Conservation (phyloP, 2,329 filamentous ascomycete genomes). For the Didymosphaeria variabile region DNA sequence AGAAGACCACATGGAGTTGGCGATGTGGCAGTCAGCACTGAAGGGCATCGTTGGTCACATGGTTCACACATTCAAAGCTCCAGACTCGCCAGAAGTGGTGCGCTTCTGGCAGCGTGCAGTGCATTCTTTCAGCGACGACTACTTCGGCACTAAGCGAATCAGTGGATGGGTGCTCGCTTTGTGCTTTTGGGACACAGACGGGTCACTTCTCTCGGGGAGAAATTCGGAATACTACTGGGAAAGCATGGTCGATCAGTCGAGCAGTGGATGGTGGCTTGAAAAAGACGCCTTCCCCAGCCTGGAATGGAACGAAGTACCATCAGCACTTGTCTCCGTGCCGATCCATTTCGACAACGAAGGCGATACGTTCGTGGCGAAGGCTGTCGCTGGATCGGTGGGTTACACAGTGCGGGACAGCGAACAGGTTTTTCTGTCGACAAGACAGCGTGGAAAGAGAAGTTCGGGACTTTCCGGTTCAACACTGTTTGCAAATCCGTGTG, state of each 20-base stretch:
- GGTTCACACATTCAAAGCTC: slow-evolving; percentile 10
- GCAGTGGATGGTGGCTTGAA: slow-evolving; percentile 3
- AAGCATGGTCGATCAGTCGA: background rate
- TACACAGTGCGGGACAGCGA: slow-evolving; percentile 5
- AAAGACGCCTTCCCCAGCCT: background rate
- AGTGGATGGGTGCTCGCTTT: slow-evolving; percentile 16
- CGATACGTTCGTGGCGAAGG: slow-evolving; percentile 10
- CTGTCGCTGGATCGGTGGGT: slow-evolving; percentile 15
- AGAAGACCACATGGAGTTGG: slow-evolving; percentile 41
- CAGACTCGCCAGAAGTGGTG: slow-evolving; percentile 11
- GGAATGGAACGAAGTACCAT: slow-evolving; percentile 5
- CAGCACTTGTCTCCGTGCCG: slow-evolving; percentile 8
- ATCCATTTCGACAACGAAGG: background rate
- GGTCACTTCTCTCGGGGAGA: background rate
- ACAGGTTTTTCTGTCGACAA: background rate
- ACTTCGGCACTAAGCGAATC: background rate
- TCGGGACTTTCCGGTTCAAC: background rate
- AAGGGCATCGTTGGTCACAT: background rate
- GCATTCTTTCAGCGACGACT: background rate
- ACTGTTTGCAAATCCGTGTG: background rate
- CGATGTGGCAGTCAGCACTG: slow-evolving; percentile 2
- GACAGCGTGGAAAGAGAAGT: background rate
- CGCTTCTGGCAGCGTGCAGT: slow-evolving; percentile 17
- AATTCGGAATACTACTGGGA: background rate
- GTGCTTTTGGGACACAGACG: slow-evolving; percentile 14